Base-by-base conservation (phyloP, 371 early-diverging fungal species). In the Syncephalastrum monosporum region DNA sequence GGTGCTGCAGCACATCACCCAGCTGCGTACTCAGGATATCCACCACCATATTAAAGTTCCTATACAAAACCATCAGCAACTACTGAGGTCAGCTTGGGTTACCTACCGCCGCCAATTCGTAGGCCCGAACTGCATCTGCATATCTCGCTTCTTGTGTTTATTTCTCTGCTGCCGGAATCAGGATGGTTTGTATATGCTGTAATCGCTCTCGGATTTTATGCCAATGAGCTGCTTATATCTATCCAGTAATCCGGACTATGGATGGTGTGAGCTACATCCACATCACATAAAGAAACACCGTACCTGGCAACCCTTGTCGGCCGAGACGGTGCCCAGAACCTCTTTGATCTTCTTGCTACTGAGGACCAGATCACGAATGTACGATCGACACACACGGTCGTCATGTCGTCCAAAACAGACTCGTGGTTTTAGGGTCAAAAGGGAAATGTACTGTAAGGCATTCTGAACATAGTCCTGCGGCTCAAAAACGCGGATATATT, bases 31-130 rank as follows among this genome's bases (percentile, higher is more conserved):
- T 84, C 62, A 95, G 60, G n/a, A 93, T 79, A 42, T 77, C 77
- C 3, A 92, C 71, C 19, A 94, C 94, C 5, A 71, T 78, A 66
- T 90, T 86, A 64, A 89, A 91, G 46, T 93, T n/a, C 86, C 66
- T 55, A 41, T n/a, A 19, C 4, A 47, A 44, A 14, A 21, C 29
- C 15, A 52, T 47, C 3, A 23, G 42, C n/a, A 4, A 47, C 4
- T 4, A 2, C 49, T 25, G 14, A n/a, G 23, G 29, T 21, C 17
- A 42, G 16, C 10, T 16, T 19, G n/a, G 5, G 25, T n/a, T 19
- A 25, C 62, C 55, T 57, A 64, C 65, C 53, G 84, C 77, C 10
- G 87, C 86, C 45, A 90, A 68, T 63, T 93, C 82, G 61, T 84
- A 92, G 16, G 94, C 79, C 61, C 78, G 65, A 17, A 94, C 78